Percentiles rank a stretch among this genome's conserved stretches.
Conservation (phyloP, 75 land plant genomes). For the Selaginella moellendorffii region DNA sequence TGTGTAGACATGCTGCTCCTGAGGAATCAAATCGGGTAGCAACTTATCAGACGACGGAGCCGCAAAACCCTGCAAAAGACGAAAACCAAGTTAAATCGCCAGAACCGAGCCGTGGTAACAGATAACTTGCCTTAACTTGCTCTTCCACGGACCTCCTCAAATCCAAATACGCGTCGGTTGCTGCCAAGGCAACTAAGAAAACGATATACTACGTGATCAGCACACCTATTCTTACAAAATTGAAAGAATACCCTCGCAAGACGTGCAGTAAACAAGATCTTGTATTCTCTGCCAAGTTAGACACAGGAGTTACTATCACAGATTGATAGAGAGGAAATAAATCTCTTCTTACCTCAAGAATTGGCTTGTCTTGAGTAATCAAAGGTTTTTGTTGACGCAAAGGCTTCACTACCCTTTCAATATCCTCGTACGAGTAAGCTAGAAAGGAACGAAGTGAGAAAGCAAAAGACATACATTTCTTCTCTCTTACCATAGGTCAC, state of each 20-base stretch:
- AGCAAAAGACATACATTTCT: background rate
- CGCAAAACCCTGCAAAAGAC: slow-evolving; percentile 67
- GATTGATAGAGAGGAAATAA: background rate
- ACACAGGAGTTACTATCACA: background rate
- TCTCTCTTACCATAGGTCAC: slow-evolving; percentile 16
- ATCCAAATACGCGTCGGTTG: slow-evolving; percentile 62
- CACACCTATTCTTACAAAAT: background rate
- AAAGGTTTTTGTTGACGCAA: background rate
- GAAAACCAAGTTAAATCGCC: background rate
- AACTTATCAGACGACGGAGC: slow-evolving; percentile 87
- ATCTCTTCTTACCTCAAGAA: background rate
- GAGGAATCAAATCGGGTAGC: slow-evolving; percentile 79
- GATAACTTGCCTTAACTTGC: slow-evolving; percentile 43
- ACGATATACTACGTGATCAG: background rate
- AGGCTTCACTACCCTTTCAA: background rate
- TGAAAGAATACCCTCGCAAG: slow-evolving; percentile 13
- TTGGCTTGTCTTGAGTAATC: no score
- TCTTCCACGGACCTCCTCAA: slow-evolving; percentile 61
- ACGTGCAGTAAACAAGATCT: slow-evolving; percentile 1
- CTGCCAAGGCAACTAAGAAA: slow-evolving; percentile 41
- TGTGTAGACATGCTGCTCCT: slow-evolving; percentile 74
- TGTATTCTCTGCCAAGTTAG: slow-evolving; percentile 8
- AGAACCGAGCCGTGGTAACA: background rate
- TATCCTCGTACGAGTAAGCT: background rate
- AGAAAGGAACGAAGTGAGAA: background rate